Evolutionary conservation across 805 yeast genomes (phyloP).

Genomic region (Priceomyces fermenticarens): DNA sequence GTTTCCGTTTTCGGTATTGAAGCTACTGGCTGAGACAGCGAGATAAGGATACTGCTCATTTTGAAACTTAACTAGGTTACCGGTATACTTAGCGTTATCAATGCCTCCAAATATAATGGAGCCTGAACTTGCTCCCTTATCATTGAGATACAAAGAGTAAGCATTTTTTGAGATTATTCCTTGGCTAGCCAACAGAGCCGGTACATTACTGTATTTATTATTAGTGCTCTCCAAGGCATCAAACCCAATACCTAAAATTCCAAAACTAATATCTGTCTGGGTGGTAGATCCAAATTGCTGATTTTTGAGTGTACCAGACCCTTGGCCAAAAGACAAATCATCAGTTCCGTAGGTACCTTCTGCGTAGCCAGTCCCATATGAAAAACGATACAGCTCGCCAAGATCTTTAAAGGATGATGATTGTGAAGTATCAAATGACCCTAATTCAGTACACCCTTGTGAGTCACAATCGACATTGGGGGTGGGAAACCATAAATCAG

Average conservation of each 20-base stretch:
- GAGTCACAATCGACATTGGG: slow-evolving; percentile 10
- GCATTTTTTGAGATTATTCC: slow-evolving; percentile 34
- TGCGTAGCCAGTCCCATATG: not conserved
- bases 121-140: slow-evolving; percentile 19
- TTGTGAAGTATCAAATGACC: slow-evolving; percentile 31
- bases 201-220: slow-evolving; percentile 28
- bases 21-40: not conserved
- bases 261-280: not conserved
- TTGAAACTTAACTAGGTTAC: slow-evolving; percentile 21
- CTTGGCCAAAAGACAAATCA: not conserved
- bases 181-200: slow-evolving; percentile 26
- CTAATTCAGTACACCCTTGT: slow-evolving; percentile 18
- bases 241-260: slow-evolving; percentile 5
- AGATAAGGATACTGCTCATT: slow-evolving; percentile 2
- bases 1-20: not conserved
- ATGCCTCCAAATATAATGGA: slow-evolving; percentile 25
- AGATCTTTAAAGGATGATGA: slow-evolving; percentile 32
- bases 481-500: slow-evolving; percentile 25
- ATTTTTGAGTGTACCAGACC: slow-evolving; percentile 21
- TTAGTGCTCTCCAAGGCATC: slow-evolving; percentile 1
- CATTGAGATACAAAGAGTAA: slow-evolving; percentile 36
- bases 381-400: not conserved
- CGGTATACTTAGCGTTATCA: slow-evolving; percentile 23
- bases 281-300: slow-evolving; percentile 23
- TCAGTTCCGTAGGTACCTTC: slow-evolving; percentile 1